Base-by-base conservation (phyloP, 768 basidiomycete genomes). In the Lactarius indigo region DNA sequence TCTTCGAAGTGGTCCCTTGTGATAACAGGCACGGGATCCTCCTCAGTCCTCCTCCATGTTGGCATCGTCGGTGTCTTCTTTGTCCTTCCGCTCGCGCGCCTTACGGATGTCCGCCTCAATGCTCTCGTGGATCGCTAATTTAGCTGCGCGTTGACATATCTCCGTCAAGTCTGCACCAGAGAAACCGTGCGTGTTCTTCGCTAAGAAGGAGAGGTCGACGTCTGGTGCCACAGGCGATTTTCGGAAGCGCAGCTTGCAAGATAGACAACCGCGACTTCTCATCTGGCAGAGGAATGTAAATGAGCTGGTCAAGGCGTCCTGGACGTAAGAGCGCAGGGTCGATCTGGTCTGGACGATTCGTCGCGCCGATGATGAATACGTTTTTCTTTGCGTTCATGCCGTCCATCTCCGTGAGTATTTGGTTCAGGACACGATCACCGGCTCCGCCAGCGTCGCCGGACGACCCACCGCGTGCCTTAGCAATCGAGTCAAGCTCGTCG, bases 151-250 rank as follows among this genome's bases (percentile, higher is more conserved):
- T 78, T 98, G 96, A 76, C 96, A 98, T 73, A 99, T 96, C 78
- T 98, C 97, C n/a, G 96, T 96, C 71, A 98, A 81, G 86, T 99
- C 97, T 64, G 97, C 97, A 88, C 97, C 97, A 74, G 96, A 98
- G 87, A 90, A 99, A 15, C 97, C 97, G 73, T 98, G 94, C 17
- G 96, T 97, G 77, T 82, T 85, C 86, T 90, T 96, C 62, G 96
- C 85, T 69, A 99, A 83, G 88, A 88, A 98, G 31, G 37, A 35
- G 57, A 98, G 86, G 76, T 97, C 87, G 71, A 99, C 96, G 1
- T 88, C 87, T 20, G 83, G 78, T 20, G 92, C 82, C 59, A 99
- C 80, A 18, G 97, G 97, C 20, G 91, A 94, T 77, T 95, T 96
- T 81, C 96, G 91, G 91, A 73, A 99, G 88, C 62, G 85, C 81